Conservation (phyloP, 352 stramenopile genomes). For the Phytophthora aleatoria region DNA sequence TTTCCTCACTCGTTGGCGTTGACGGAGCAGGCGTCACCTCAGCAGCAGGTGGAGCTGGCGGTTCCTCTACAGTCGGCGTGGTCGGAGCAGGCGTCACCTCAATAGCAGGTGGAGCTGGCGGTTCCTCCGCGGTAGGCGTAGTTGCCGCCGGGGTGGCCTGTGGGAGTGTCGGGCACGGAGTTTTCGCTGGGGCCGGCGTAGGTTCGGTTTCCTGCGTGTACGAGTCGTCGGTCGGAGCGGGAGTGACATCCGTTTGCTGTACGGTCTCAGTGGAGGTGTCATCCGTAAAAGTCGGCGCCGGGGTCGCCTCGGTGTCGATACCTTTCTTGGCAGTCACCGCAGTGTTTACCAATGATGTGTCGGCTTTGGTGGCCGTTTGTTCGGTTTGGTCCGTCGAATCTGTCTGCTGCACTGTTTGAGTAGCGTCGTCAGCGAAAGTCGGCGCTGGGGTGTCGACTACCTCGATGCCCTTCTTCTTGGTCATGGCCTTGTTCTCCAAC, state of each 20-base stretch:
- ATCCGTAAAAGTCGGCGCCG: conserved; percentile 26
- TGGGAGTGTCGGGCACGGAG: conserved; percentile 21
- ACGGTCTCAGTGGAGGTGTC: conserved; percentile 18
- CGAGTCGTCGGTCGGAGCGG: conserved; percentile 22
- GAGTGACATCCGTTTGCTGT: conserved; percentile 24
- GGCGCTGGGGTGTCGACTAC: conserved; percentile 10
- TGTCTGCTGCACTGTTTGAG: conserved; percentile 10
- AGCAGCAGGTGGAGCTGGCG: background rate
- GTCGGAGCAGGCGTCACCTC: conserved; percentile 7
- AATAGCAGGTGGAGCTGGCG: background rate
- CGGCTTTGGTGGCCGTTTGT: conserved; percentile 8
- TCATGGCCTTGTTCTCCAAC: conserved; percentile 24
- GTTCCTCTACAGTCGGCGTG: conserved; percentile 4
- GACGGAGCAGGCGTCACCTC: conserved; percentile 2
- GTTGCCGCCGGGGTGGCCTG: conserved; percentile 10
- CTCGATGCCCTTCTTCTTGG: conserved; percentile 22
- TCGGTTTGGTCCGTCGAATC: conserved; percentile 10
- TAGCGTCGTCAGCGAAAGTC: conserved; percentile 20
- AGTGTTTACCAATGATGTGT: conserved; percentile 16
- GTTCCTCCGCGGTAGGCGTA: background rate
- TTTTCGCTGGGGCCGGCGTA: conserved; percentile 20
- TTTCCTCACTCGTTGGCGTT: conserved; percentile 2
- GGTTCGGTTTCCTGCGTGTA: conserved; percentile 15
- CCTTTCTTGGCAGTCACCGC: conserved; percentile 16
- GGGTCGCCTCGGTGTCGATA: conserved; percentile 23